These are phyloP conservation scores for Sequoiadendron giganteum DNA, from an alignment of 75 land plant species.

Conservation along the genomic window DNA sequence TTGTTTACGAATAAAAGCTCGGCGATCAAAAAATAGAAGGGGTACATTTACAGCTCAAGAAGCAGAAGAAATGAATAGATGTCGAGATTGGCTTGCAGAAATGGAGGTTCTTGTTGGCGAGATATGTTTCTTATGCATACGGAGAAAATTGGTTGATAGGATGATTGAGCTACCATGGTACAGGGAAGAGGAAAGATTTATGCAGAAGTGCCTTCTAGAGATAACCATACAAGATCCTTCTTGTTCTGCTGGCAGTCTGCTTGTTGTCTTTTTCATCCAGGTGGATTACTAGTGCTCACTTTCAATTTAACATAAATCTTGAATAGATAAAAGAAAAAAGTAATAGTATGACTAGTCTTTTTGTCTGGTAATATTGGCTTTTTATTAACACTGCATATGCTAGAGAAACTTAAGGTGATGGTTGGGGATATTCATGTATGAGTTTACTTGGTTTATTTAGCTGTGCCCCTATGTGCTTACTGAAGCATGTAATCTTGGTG, in stretches of 20 bases:
- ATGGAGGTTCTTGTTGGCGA: slow-evolving; percentile 77
- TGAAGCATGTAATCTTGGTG: neutral
- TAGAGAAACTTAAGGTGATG: neutral
- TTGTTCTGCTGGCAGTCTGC: slow-evolving; percentile 72
- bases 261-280: slow-evolving; percentile 88
- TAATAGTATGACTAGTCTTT: neutral
- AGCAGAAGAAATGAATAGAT: slow-evolving; percentile 1
- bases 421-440: neutral
- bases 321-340: neutral
- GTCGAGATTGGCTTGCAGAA: slow-evolving; percentile 42
- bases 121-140: slow-evolving; percentile 73
- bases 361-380: neutral
- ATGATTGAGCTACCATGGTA: slow-evolving; percentile 95
- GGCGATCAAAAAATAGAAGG: slow-evolving; percentile 13
- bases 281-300: slow-evolving; percentile 23
- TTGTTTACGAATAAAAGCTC: slow-evolving; percentile 45
- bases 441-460: neutral
- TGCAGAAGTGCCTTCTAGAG: slow-evolving; percentile 69
- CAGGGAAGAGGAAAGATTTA: slow-evolving; percentile 70
- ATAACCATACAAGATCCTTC: slow-evolving; percentile 56
- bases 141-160: slow-evolving; percentile 63
- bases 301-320: neutral
- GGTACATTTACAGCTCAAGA: slow-evolving; percentile 4
- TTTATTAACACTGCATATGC: neutral
- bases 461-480: neutral